These are phyloP conservation scores for Chalciporus piperatus DNA, from an alignment of 768 basidiomycete genomes.

Conservation along the genomic window DNA sequence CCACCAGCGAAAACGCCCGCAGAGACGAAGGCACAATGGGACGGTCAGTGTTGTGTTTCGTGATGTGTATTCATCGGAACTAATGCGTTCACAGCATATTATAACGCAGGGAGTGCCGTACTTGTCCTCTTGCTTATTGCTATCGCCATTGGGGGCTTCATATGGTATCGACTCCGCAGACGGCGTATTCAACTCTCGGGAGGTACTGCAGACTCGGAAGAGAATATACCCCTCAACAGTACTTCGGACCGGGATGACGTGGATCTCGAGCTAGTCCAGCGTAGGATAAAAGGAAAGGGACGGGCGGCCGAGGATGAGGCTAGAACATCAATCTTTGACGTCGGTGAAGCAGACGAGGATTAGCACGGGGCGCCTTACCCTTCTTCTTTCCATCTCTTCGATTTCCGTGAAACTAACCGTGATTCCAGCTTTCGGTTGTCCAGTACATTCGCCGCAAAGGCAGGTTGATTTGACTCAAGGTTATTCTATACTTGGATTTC, in stretches of 20 bases:
- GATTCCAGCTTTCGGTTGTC: not conserved
- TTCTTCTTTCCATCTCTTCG: not conserved
- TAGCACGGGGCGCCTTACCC: conserved; percentile 21
- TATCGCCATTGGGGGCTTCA: conserved; percentile 63
- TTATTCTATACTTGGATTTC: conserved; percentile 45
- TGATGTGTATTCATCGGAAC: not conserved
- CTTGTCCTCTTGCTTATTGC: conserved; percentile 78
- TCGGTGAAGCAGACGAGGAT: conserved; percentile 52
- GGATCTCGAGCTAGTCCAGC: conserved; percentile 37
- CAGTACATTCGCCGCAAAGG: not conserved
- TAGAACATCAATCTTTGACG: conserved; percentile 50
- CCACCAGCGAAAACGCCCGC: conserved; percentile 58
- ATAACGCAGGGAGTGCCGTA: conserved; percentile 87
- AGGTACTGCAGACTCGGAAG: conserved; percentile 40
- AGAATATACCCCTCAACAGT: conserved; percentile 65
- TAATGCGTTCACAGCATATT: conserved; percentile 64
- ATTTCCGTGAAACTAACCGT: not conserved
- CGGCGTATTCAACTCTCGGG: conserved; percentile 26
- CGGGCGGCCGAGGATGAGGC: conserved; percentile 34
- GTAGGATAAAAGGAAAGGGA: conserved; percentile 48
- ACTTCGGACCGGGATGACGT: conserved; percentile 40
- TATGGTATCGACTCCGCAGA: conserved; percentile 65
- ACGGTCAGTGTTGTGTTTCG: conserved; percentile 49
- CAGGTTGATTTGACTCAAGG: not conserved
- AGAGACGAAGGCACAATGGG: conserved; percentile 87